Percentiles rank a stretch among this genome's conserved stretches.
Conservation (phyloP, 2,329 filamentous ascomycete species). For the Penicillium sp. region DNA sequence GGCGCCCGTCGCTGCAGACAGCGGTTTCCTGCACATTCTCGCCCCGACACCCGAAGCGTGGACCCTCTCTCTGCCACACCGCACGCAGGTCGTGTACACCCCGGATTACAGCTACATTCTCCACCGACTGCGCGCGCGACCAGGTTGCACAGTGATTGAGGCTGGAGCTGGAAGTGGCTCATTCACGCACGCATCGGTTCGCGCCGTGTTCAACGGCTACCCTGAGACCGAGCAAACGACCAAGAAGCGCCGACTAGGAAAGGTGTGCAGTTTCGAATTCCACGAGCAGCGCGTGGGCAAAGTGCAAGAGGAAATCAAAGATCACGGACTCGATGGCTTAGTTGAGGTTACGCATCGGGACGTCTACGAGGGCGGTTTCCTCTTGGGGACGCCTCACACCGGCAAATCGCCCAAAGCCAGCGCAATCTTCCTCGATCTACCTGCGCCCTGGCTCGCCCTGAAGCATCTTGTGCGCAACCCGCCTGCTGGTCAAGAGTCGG, state of each 20-base stretch:
- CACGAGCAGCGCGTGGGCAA: conserved; percentile 47
- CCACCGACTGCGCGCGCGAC: conserved; percentile 49
- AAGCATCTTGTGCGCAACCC: conserved; percentile 48
- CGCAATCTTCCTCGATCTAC: conserved; percentile 53
- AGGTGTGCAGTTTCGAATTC: conserved; percentile 55
- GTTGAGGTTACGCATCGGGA: conserved; percentile 52
- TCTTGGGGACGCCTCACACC: conserved; percentile 36
- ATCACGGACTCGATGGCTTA: conserved; percentile 47
- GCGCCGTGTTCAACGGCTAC: conserved; percentile 53
- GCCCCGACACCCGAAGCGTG: conserved; percentile 54
- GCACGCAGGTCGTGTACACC: conserved; percentile 56
- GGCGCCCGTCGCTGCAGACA: conserved; percentile 42
- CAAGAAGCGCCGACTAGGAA: conserved; percentile 39
- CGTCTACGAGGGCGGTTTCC: conserved; percentile 53
- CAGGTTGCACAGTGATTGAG: conserved; percentile 51
- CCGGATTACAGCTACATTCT: conserved; percentile 57
- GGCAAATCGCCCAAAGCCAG: conserved; percentile 46
- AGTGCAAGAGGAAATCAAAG: conserved; percentile 45
- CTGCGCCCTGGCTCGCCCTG: conserved; percentile 53
- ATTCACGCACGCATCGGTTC: conserved; percentile 53
- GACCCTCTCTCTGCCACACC: conserved; percentile 54
- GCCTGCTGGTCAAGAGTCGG: conserved; percentile 42
- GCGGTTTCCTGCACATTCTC: conserved; percentile 52
- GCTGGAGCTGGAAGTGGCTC: conserved; percentile 56
- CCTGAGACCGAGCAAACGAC: conserved; percentile 25